Conservation (phyloP, 2,329 filamentous ascomycete species). For the Epichloe coenophiala region DNA sequence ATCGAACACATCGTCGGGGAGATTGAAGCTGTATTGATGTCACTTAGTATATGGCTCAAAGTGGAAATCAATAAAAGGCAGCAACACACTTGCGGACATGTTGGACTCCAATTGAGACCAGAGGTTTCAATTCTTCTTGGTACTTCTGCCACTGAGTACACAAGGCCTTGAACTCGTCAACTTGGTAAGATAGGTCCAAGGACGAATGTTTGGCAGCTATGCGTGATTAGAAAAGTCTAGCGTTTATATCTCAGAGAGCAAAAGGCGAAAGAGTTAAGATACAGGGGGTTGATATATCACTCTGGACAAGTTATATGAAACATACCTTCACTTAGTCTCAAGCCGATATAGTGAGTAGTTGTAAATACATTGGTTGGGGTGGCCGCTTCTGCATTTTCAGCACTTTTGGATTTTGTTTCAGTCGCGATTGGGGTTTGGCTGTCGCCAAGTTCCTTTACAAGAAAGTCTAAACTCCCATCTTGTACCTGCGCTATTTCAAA, state of each 20-base stretch:
- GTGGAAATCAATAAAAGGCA: background rate
- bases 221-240: background rate
- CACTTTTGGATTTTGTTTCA: slow-evolving; percentile 24
- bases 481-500: slow-evolving; percentile 38
- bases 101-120: slow-evolving; percentile 57
- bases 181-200: slow-evolving; percentile 67
- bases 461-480: slow-evolving; percentile 35
- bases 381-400: slow-evolving; percentile 23
- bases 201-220: slow-evolving; percentile 44
- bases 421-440: background rate
- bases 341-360: slow-evolving; percentile 85
- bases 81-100: slow-evolving; percentile 69
- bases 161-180: slow-evolving; percentile 73
- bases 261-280: background rate
- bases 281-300: background rate
- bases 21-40: slow-evolving; percentile 52
- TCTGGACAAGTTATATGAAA: slow-evolving; percentile 6
- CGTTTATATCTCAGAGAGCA: background rate
- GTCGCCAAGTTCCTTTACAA: slow-evolving; percentile 27
- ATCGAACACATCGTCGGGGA: slow-evolving; percentile 83
- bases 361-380: slow-evolving; percentile 51
- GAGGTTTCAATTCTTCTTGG: slow-evolving; percentile 51
- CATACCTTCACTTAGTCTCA: slow-evolving; percentile 65
- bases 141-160: slow-evolving; percentile 67
- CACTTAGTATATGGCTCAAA: background rate